Base-by-base conservation (phyloP, 768 basidiomycete species). In the Candolleomyces aberdarensis region DNA sequence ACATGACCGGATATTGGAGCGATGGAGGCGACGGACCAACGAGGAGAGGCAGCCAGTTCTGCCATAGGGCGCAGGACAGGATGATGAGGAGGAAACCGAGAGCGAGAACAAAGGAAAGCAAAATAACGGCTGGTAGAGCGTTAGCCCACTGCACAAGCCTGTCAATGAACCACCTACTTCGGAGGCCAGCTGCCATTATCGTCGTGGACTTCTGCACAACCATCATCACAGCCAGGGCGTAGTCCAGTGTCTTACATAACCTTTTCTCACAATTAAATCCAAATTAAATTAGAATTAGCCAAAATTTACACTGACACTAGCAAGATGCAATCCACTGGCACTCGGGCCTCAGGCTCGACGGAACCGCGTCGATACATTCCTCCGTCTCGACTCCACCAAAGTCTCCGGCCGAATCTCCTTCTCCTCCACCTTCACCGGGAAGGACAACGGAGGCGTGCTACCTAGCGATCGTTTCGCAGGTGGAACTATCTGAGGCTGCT, bases 41-140 rank as follows among this genome's bases (percentile, higher is more conserved):
- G 64, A 98, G 83, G 55, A 99, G 81, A 39, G 97, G 97, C 20
- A 98, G 81, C 97, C 97, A 99, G 73, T 99, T 99, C 14, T 86
- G 78, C 89, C 90, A 98, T 32, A 98, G 78, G 7, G 97, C 97
- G 72, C 97, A 98, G 1, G 94, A 94, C 22, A 99, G 87, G 73
- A 99, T 99, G 70, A 98, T 92, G 70, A 98, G 85, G 60, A 99
- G 78, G 79, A 99, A 99, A n/a, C 97, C 97, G 15, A 96, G 84
- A 6, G 97, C 97, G 54, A 99, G 88, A 57, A 98, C 93, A 76
- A 99, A 98, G 1, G 97, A 96, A 50, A 99, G 87, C 57, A 98
- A 82, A 67, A 98, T 95, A 64, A 98, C 95, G 70, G 94, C 96
- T 98, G 71, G 52, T 53, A 36, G 46, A 40, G 41, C 15, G 32